phyloP scores from a whole-genome alignment of 257 asterid genomes.

The Buddleja alternifolia region DNA sequence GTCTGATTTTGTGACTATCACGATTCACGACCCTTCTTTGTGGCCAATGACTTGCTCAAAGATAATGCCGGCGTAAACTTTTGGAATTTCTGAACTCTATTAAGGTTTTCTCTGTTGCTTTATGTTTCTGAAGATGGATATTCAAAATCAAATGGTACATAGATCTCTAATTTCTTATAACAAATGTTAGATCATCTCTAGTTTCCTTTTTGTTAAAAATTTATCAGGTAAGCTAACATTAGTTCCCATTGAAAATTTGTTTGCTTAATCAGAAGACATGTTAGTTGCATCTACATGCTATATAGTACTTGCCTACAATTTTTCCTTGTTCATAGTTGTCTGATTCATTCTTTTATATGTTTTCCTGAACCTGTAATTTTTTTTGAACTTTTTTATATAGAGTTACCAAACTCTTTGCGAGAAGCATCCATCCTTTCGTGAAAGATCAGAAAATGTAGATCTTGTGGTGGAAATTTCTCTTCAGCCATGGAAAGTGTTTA shows the following conservation, averaged over 20 bases:
- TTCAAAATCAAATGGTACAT: neutral
- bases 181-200: neutral
- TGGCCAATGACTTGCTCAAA: neutral
- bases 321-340: slow-evolving; percentile 1
- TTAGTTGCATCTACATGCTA: neutral
- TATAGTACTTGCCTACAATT: neutral
- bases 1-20: no score
- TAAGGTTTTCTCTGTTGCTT: neutral
- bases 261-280: neutral
- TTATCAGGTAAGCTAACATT: neutral
- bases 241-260: neutral
- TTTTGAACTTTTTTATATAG: slow-evolving; percentile 49
- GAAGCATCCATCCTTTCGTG: slow-evolving; percentile 96
- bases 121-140: neutral
- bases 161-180: neutral
- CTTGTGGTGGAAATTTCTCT: slow-evolving; percentile 98
- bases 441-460: slow-evolving; percentile 96
- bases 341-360: slow-evolving; percentile 23
- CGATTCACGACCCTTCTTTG: neutral
- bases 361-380: slow-evolving; percentile 27
- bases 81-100: neutral
- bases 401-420: slow-evolving; percentile 92
- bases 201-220: neutral
- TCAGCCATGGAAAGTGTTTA: slow-evolving; percentile 96
- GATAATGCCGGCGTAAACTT: neutral